Evolutionary conservation across 805 yeast species (phyloP), one percentile per base, ranked within the genome.

Genomic region (Yamadazyma takamatsuzukensis): DNA sequence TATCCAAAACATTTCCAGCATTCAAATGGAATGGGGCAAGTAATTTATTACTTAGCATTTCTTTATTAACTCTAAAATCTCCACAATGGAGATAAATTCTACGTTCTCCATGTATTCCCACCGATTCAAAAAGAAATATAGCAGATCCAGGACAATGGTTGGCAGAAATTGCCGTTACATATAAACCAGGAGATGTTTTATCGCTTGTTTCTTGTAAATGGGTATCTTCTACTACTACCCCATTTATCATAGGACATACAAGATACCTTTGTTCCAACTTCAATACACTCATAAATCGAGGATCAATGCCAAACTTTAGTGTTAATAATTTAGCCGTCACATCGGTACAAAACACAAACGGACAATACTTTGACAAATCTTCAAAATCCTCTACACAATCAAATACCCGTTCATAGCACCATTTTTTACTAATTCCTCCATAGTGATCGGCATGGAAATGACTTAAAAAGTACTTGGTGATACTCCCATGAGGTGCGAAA

Each of bases 81-180:
- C 98, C 98, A 32, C 97, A 88, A 54, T 93, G 98, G 19, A 93
- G 58, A 4, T 70, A 65, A 25, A 57, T 58, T 12, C 55, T 51
- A 3, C 38, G 35, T 1, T 41, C 33, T 0, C 55, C 53, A 4
- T 40, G 44, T n/a, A 34, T 28, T 0, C 61, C 43, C 13, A 52
- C 53, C 3, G 70, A 57, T 46, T 80, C 81, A 47, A 86, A 83
- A 9, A 88, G 56, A 39, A 89, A 83, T 0, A 93, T 73, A 0
- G 77, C 86, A 3, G 97, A 86, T 2, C 98, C 98, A 1, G 98
- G 98, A 56, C 98, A 93, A 58, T 93, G 98, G 47, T 93, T 90
- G 0, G 97, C 98, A 45, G 85, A 88, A 5, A 82, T 57, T 9
- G 80, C 64, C 0, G 78, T 72, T 0, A 87, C 88, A 21, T 65